phyloP scores from a whole-genome alignment of 495 filamentous ascomycete genomes.

The Choiromyces venosus region DNA sequence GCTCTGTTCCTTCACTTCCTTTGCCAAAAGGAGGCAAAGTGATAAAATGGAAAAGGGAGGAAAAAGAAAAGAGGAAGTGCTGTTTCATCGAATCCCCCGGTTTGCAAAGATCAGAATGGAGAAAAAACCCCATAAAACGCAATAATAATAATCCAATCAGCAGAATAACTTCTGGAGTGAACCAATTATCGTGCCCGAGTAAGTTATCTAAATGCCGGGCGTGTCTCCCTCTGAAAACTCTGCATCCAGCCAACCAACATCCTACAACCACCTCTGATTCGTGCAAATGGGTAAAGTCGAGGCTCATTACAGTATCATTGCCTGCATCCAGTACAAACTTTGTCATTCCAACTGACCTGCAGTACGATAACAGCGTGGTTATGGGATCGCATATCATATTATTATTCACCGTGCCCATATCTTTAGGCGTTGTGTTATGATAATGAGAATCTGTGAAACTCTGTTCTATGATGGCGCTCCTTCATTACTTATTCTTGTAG shows the following conservation, averaged over 20 bases:
- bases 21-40: neutral
- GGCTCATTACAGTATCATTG: neutral
- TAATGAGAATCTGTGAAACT: neutral
- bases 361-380: neutral
- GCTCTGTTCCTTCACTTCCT: neutral
- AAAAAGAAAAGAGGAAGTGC: neutral
- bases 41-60: neutral
- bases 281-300: neutral
- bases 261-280: neutral
- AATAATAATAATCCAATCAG: neutral
- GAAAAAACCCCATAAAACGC: neutral
- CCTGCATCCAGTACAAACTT: neutral
- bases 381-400: neutral
- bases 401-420: neutral
- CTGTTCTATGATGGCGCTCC: neutral
- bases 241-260: neutral
- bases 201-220: neutral
- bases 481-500: neutral
- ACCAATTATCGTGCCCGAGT: no score
- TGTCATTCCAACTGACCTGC: neutral
- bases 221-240: neutral
- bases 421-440: neutral
- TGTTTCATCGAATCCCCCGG: neutral
- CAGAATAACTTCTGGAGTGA: neutral
- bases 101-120: neutral